Evolutionary conservation across 208 protist species (phyloP).

Genomic region (Leishmania tropica): DNA sequence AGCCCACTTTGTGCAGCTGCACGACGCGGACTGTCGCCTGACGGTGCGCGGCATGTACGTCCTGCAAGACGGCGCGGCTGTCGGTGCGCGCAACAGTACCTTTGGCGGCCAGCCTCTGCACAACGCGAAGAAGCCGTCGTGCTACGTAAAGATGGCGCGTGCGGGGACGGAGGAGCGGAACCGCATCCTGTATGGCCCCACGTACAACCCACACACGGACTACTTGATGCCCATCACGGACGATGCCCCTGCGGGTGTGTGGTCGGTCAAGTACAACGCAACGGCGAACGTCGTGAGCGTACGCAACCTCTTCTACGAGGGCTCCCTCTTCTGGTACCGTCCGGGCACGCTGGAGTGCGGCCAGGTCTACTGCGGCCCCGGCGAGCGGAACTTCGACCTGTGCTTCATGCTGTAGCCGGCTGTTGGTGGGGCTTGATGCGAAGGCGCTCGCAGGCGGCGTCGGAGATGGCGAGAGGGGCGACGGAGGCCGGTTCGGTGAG

Average conservation of each 20-base stretch:
- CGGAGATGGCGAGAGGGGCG: neutral
- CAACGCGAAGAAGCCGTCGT: slow-evolving; percentile 82
- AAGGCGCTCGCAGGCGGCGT: neutral
- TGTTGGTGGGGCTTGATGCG: neutral
- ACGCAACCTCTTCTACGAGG: slow-evolving; percentile 85
- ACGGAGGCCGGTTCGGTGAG: neutral
- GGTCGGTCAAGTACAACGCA: slow-evolving; percentile 88
- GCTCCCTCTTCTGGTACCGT: slow-evolving; percentile 89
- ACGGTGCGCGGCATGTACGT: slow-evolving; percentile 80
- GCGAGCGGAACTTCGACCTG: slow-evolving; percentile 86
- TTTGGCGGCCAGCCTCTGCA: slow-evolving; percentile 80
- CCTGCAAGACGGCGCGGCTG: slow-evolving; percentile 38
- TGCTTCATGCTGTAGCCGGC: slow-evolving; percentile 75
- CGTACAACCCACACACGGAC: slow-evolving; percentile 85
- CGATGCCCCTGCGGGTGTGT: slow-evolving; percentile 85
- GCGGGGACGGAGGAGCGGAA: slow-evolving; percentile 53
- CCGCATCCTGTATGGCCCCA: slow-evolving; percentile 71
- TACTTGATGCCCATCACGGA: slow-evolving; percentile 84
- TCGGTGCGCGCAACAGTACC: slow-evolving; percentile 62
- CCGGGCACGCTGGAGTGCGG: slow-evolving; percentile 74
- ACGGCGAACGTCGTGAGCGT: slow-evolving; percentile 78
- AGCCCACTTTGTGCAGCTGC: slow-evolving; percentile 83
- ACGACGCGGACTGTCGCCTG: slow-evolving; percentile 79
- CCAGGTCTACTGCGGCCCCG: slow-evolving; percentile 88
- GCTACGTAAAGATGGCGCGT: slow-evolving; percentile 71